Conservation (phyloP, 306 rosid species). For the Castanea mollissima region DNA sequence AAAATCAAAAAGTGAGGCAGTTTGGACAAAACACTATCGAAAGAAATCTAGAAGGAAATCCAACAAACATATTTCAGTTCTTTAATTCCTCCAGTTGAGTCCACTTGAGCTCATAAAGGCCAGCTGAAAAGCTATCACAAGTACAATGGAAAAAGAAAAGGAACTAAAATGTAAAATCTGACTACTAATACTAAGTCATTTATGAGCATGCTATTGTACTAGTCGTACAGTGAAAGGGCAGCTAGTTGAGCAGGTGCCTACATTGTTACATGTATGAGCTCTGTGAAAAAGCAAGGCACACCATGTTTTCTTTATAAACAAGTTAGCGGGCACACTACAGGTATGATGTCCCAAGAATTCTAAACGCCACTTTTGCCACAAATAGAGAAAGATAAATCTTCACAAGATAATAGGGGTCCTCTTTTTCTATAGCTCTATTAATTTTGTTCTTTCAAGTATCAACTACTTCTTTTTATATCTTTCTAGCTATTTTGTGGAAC, state of each 20-base stretch:
- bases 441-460: background rate
- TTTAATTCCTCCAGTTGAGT: background rate
- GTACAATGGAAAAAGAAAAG: background rate
- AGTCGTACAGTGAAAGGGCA: too few species aligned
- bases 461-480: background rate
- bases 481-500: background rate
- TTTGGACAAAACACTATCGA: background rate
- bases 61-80: background rate
- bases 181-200: background rate
- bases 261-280: too few species aligned
- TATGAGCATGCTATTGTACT: too few species aligned
- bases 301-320: too few species aligned
- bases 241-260: too few species aligned
- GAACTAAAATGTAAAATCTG: background rate
- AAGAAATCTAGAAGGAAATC: constrained; percentile 20
- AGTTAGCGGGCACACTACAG: background rate
- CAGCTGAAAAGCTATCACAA: background rate
- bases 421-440: background rate
- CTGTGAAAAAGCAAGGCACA: too few species aligned
- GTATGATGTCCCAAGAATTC: background rate
- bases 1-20: background rate
- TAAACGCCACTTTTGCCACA: background rate
- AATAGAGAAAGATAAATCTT: background rate
- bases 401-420: background rate
- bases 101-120: background rate